Evolutionary conservation across 139 green algal species (phyloP), one percentile per base, ranked within the genome.

Genomic region (Picochlorum sp.): DNA sequence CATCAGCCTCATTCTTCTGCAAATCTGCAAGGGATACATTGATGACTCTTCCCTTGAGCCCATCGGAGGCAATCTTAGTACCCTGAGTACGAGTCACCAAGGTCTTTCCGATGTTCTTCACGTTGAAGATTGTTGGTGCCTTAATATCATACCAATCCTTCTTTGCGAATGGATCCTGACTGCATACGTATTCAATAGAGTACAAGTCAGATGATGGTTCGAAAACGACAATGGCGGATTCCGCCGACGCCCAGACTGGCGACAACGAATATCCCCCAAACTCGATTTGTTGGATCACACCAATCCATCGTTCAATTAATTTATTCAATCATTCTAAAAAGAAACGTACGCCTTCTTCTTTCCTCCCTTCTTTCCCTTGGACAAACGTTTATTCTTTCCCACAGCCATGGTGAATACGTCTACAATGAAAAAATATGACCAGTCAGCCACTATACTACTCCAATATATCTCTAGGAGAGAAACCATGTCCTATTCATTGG

Each of bases 111-210:
- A 97, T 76, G 58, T 91, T 90, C 66, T 91, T 83, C 50, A 82
- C 67, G 45, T 69, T 80, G 86, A 99, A 99, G 75, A 91, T 88
- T 72, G 78, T 89, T 54, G 94, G 94, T 9, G 94, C 94, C 87
- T 98, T 98, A 76, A 99, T 86, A 70, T 97, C 89, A 88, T 99
- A 99, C 50, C 94, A 99, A 80, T 99, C 94, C 90, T 99, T 99
- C 86, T 97, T 97, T 51, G 83, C 74, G 84, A 99, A 99, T 60
- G 94, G 94, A 77, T 99, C 94, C 20, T 86, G 75, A 57, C 90
- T 97, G 87, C 77, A 70, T 26, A 16, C 37, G 24, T 47, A 45
- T 45, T 18, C n/a, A 54, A 56, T 45, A 61, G 13, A 24, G 63
- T 45, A 37, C 13, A 30, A 37, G 51, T 59, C 20, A 30, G 21